Evolutionary conservation across 2,329 filamentous ascomycete genomes (phyloP).

Genomic region (Didymella lethalis): DNA sequence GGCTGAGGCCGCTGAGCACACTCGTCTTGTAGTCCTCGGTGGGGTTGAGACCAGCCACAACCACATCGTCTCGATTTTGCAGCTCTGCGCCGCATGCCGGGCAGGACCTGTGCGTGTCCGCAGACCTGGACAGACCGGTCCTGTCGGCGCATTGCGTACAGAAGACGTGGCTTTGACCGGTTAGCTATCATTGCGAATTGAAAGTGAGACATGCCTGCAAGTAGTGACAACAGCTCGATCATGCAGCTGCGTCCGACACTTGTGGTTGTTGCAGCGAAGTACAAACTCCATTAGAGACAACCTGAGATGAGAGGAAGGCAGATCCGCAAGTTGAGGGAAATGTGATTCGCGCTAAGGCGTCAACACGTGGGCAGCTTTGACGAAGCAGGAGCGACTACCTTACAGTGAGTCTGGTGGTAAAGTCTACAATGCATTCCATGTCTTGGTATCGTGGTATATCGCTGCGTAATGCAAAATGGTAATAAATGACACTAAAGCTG

Average conservation of each 20-base stretch:
- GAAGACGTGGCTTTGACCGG: constrained; percentile 73
- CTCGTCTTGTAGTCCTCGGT: constrained; percentile 91
- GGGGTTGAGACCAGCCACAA: constrained; percentile 75
- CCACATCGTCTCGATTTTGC: constrained; percentile 75
- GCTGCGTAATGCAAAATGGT: constrained; percentile 28
- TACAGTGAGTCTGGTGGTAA: background rate
- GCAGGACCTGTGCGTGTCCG: constrained; percentile 66
- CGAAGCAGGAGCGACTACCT: constrained; percentile 27
- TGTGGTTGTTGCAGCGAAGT: constrained; percentile 80
- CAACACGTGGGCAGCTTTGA: constrained; percentile 17
- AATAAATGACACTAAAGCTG: background rate
- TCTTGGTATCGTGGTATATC: constrained; percentile 34
- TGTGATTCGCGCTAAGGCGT: constrained; percentile 12
- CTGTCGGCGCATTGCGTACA: constrained; percentile 76
- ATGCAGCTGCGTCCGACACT: constrained; percentile 73
- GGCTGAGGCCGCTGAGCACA: constrained; percentile 81
- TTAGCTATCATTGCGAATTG: constrained; percentile 47
- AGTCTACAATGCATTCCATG: constrained; percentile 7
- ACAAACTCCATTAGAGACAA: constrained; percentile 70
- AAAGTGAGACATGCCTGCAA: constrained; percentile 70
- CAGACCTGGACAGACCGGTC: constrained; percentile 67
- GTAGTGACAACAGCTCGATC: constrained; percentile 84
- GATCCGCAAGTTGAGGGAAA: constrained; percentile 7
- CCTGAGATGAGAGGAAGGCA: constrained; percentile 3
- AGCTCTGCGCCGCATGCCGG: constrained; percentile 78